Base-by-base conservation (phyloP, 1,284 basidiomycete species). In the Vanrija sp. region DNA sequence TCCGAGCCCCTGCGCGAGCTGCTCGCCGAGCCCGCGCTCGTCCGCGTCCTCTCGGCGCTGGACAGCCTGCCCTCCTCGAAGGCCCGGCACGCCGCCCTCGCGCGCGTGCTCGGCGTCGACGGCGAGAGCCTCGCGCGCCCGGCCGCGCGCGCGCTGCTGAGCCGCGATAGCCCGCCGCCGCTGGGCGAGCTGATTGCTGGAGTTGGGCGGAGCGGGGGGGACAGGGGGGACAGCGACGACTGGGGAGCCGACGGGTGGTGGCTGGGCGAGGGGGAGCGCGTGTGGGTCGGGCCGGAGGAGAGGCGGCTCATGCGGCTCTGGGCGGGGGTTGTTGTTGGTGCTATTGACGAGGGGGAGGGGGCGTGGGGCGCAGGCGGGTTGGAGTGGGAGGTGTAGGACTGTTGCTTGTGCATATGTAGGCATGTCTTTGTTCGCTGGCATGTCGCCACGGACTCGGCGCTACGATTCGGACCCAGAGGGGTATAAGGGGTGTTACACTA, bases 261-360 rank as follows among this genome's bases (percentile, higher is more conserved):
- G 65, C 57, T 73, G 12, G 62, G 61, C 4, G 47, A 20, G 15
- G 57, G 53, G 14, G 53, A 58, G 18, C 56, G 61, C 10, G 60
- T 74, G 7, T 74, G 72, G 72, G 64, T 74, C 36, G 69, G 69
- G 2, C 53, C 59, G 7, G 66, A 71, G 51, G 72, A 74, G 54
- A 56, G 56, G 36, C 49, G 60, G 39, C 36, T 74, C n/a, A 67
- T 72, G 59, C 49, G 66, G 20, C 35, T 66, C 1, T 74, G 67
- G 56, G 69, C 70, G 1, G 61, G 59, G 0, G 52, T 60, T 4
- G 68, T 72, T 2, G 67, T 68, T 42, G 20, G 43, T 10, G 62
- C 68, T 2, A 71, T 74, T 23, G 72, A 72, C 49, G 59, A 60
- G 6, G 55, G 51, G 3, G 57, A 64, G 10, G 64, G 59, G 1